Conservation (phyloP, 1,284 basidiomycete species). For the Malassezia furfur region DNA sequence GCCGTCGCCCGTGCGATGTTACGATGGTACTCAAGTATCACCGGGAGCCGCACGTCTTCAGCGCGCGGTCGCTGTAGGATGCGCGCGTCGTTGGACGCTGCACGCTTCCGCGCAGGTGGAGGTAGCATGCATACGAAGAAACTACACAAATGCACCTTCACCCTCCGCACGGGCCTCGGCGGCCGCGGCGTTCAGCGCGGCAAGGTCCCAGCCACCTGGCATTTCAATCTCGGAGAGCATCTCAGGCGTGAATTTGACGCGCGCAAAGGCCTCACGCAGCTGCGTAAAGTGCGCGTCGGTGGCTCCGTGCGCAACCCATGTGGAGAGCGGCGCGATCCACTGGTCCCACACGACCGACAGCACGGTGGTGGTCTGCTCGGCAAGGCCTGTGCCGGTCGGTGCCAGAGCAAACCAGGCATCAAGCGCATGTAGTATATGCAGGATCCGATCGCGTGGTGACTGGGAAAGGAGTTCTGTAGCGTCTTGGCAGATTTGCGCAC, state of each 20-base stretch:
- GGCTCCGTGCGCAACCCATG: background rate
- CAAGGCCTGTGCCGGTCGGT: conserved; percentile 8
- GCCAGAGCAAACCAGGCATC: conserved; percentile 15
- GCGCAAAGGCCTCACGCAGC: background rate
- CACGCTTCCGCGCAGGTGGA: conserved; percentile 1
- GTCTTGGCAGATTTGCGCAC: conserved; percentile 12
- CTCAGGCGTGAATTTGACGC: background rate
- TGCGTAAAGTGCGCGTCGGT: background rate
- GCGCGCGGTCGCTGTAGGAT: background rate
- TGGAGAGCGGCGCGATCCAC: conserved; percentile 10
- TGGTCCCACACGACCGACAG: conserved; percentile 9
- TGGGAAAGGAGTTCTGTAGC: background rate
- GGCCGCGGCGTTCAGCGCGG: conserved; percentile 14
- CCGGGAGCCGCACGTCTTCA: background rate
- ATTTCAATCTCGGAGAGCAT: conserved; percentile 2
- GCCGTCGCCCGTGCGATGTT: background rate
- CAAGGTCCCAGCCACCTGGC: conserved; percentile 19
- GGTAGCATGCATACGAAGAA: background rate
- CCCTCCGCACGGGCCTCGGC: conserved; percentile 7
- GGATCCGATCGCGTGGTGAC: background rate
- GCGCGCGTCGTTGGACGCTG: background rate
- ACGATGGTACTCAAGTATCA: background rate
- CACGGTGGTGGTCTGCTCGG: conserved; percentile 7
- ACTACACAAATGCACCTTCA: conserved; percentile 13
- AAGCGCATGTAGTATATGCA: conserved; percentile 1